phyloP scores from a whole-genome alignment of 148 eudicot genomes.

The Suaeda aralocaspica region DNA sequence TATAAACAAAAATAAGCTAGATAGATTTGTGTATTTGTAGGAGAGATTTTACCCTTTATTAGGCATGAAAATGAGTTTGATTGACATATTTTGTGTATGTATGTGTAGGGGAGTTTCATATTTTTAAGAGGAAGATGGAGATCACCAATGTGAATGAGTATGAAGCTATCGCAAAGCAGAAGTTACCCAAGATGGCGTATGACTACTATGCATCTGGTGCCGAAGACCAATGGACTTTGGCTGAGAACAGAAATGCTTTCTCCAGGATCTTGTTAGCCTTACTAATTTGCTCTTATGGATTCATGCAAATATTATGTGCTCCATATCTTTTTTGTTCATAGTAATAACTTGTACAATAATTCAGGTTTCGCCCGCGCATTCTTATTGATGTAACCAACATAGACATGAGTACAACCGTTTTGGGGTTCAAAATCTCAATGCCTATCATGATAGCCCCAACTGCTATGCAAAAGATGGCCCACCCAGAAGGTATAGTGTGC shows the following conservation, averaged over 20 bases:
- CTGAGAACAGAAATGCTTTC: constrained; percentile 90
- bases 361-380: constrained; percentile 93
- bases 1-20: not conserved
- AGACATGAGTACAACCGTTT: constrained; percentile 68
- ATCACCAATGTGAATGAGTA: constrained; percentile 85
- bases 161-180: constrained; percentile 89
- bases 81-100: not conserved
- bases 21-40: no score
- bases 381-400: constrained; percentile 92
- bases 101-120: constrained; percentile 1
- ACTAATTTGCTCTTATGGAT: not conserved
- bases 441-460: constrained; percentile 99
- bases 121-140: constrained; percentile 42
- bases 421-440: constrained; percentile 91
- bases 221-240: constrained; percentile 96
- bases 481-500: constrained; percentile 66
- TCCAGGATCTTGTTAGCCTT: constrained; percentile 75
- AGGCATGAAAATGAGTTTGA: not conserved
- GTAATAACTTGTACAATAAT: not conserved
- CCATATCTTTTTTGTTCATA: not conserved
- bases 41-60: not conserved
- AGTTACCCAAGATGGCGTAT: constrained; percentile 83
- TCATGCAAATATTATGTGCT: not conserved
- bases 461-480: constrained; percentile 96
- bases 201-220: constrained; percentile 99